Percentiles rank a stretch among this genome's conserved stretches.
These are phyloP conservation scores for Corchorus capsularis DNA, from an alignment of 345 rosid species.

Conservation along the genomic window DNA sequence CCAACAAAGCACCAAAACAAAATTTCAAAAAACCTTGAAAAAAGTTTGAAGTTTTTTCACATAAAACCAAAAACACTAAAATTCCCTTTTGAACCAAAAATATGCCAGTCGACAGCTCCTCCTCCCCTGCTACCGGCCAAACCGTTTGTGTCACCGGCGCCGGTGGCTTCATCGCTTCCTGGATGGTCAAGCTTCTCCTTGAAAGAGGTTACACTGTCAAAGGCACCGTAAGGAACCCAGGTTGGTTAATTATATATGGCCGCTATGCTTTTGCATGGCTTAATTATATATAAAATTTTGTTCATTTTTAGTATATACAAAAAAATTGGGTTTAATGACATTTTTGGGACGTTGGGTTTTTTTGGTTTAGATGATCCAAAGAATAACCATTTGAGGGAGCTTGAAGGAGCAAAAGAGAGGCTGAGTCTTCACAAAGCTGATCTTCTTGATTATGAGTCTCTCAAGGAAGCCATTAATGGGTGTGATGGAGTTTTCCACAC, in stretches of 20 bases:
- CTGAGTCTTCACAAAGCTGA: slow-evolving; percentile 72
- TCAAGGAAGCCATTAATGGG: slow-evolving; percentile 65
- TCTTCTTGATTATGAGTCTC: slow-evolving; percentile 71
- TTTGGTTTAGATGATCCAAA: slow-evolving; percentile 67
- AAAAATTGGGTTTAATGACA: not conserved
- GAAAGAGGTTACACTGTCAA: slow-evolving; percentile 78
- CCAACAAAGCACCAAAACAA: not conserved
- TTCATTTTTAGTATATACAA: too few species aligned
- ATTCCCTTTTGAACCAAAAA: not conserved
- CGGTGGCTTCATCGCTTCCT: slow-evolving; percentile 96
- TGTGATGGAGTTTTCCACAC: slow-evolving; percentile 97
- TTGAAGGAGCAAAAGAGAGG: slow-evolving; percentile 90
- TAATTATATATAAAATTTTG: too few species aligned
- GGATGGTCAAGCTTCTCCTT: slow-evolving; percentile 86
- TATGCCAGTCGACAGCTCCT: slow-evolving; percentile 49
- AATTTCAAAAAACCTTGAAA: too few species aligned
- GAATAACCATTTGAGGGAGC: slow-evolving; percentile 79
- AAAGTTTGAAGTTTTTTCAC: not conserved
- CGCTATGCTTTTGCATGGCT: too few species aligned
- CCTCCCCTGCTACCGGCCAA: slow-evolving; percentile 50
- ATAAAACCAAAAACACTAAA: not conserved
- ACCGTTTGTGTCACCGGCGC: slow-evolving; percentile 97
- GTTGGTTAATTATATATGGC: slow-evolving; percentile 24
- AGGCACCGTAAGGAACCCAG: slow-evolving; percentile 93
- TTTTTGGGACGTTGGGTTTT: not conserved